Percentiles rank a stretch among this genome's conserved stretches.
Evolutionary conservation across 2,329 filamentous ascomycete genomes (phyloP).

Genomic region (Rugonectria rugulosa): DNA sequence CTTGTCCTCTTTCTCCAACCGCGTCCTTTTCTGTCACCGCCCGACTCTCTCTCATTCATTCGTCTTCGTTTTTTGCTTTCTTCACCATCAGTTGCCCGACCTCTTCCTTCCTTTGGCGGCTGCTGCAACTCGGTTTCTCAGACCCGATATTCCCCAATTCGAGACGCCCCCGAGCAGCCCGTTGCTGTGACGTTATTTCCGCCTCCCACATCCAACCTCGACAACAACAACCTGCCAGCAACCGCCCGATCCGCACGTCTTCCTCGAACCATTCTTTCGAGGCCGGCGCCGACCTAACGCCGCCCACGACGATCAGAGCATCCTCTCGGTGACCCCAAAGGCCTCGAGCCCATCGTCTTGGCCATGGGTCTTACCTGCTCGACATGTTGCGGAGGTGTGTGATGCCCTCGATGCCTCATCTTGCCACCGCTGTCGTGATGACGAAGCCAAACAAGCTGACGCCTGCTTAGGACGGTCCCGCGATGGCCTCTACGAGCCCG

Average conservation of each 20-base stretch:
- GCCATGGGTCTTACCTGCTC: slow-evolving; percentile 70
- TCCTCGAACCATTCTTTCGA: slow-evolving; percentile 21
- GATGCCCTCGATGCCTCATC: slow-evolving; percentile 21
- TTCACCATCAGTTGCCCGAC: slow-evolving; percentile 5
- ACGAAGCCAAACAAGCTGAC: slow-evolving; percentile 39
- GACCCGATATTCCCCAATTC: slow-evolving; percentile 33
- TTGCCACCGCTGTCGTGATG: slow-evolving; percentile 10
- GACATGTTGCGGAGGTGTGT: slow-evolving; percentile 61
- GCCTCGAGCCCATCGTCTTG: slow-evolving; percentile 30
- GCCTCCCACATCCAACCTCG: slow-evolving; percentile 23
- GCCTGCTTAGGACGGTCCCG: slow-evolving; percentile 70
- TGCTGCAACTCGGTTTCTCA: slow-evolving; percentile 25
- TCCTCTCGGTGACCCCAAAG: slow-evolving; percentile 18
- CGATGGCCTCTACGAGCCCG: slow-evolving; percentile 84
- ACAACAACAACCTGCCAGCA: slow-evolving; percentile 27
- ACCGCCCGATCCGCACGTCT: slow-evolving; percentile 20
- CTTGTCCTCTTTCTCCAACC: slow-evolving; percentile 4
- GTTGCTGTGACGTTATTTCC: slow-evolving; percentile 40
- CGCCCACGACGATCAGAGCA: slow-evolving; percentile 24
- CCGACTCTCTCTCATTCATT: slow-evolving; percentile 1
- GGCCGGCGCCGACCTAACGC: slow-evolving; percentile 16
- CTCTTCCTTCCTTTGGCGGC: slow-evolving; percentile 16
- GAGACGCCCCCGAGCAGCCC: slow-evolving; percentile 24
- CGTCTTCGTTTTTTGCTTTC: slow-evolving; percentile 7
- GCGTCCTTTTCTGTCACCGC: slow-evolving; percentile 2